Evolutionary conservation across 306 rosid genomes (phyloP), one percentile per base, ranked within the genome.

Genomic region (Fragaria iinumae): DNA sequence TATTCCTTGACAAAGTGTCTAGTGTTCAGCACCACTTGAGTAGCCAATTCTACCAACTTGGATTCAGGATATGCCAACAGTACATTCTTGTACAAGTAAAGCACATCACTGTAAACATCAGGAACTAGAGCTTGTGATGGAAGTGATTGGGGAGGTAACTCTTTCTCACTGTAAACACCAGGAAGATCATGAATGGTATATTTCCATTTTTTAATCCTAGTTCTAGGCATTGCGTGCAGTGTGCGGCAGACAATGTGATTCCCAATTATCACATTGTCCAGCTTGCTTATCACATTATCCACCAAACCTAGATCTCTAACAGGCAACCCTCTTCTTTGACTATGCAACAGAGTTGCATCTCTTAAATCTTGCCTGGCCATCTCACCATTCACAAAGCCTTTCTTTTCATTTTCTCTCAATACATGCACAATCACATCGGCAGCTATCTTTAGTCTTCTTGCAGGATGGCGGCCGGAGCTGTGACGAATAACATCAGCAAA

Each of bases 391-490:
- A 88, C 85, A 8, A 72, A 66, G 44, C 72, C 76, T 29, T 59
- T 65, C 44, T 76, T 86, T 76, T 82, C 90, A 87, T 90, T 89
- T 73, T 85, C 93, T 78, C 90, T 89, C 78, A 94, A 73, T n/a
- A 97, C 93, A 50, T 84, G 88, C 9, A 91, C 98, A 62, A 94
- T 85, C 76, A 88, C 97, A 78, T 89, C 87, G 6, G 97, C 96
- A 5, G 97, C 91, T 36, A 79, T 90, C 76, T 93, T 92, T 47
- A 89, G 81, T 64, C 96, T 85, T 76, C 97, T 90, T 29, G 84
- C 78, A 7, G 98, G 94, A 97, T 97, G 91, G 76, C 98, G 86
- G 74, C 94, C 88, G 71, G 90, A 93, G 94, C 89, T 90, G 70
- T 71, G 87, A 17, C 85, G 77, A 69, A 93, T 77, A 11, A 83